Percentiles rank a stretch among this genome's conserved stretches.
Conservation (phyloP, 225 moss, liverwort and hornwort genomes). For the Climacium dendroides region DNA sequence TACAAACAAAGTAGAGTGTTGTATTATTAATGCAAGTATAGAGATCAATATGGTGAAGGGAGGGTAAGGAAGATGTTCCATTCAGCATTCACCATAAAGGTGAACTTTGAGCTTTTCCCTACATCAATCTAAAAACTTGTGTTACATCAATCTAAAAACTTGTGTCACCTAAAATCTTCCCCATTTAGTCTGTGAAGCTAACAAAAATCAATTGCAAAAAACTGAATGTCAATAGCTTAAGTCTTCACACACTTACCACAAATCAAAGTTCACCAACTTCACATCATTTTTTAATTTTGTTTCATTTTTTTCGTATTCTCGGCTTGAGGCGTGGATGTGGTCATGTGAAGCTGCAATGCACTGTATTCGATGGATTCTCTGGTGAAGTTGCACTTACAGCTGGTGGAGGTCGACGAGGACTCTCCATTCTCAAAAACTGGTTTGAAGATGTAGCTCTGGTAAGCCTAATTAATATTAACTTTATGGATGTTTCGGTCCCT, state of each 20-base stretch:
- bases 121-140: neutral
- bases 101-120: neutral
- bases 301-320: neutral
- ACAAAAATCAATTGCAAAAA: neutral
- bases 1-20: neutral
- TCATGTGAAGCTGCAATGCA: slow-evolving; percentile 55
- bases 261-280: neutral
- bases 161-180: neutral
- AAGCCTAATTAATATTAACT: neutral
- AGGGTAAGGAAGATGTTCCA: neutral
- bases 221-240: neutral
- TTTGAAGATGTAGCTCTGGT: slow-evolving; percentile 87
- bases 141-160: neutral
- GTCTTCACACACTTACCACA: neutral
- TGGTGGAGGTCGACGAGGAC: slow-evolving; percentile 75
- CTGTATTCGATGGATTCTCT: slow-evolving; percentile 73
- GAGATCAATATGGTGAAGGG: too few relatives aligned
- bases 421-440: slow-evolving; percentile 56
- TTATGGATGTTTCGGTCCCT: neutral
- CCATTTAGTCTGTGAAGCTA: neutral
- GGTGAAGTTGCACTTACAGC: slow-evolving; percentile 72
- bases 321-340: neutral
- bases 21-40: neutral
- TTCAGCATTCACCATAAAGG: neutral
- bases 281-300: too few relatives aligned